These are phyloP conservation scores for Brassica juncea DNA, from an alignment of 345 rosid genomes.

Conservation along the genomic window DNA sequence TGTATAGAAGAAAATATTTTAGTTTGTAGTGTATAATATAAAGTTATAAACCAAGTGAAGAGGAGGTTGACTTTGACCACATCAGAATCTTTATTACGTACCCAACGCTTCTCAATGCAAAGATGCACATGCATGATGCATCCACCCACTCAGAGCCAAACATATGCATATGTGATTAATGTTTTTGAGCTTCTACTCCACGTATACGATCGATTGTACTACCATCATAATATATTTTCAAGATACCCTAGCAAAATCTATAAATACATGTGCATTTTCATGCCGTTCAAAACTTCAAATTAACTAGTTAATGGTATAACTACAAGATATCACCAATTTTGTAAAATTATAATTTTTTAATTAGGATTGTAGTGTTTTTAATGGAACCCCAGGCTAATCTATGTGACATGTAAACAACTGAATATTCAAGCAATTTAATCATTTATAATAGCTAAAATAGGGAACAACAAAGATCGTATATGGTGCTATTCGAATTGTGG, in stretches of 20 bases:
- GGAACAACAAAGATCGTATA: not conserved
- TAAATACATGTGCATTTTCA: not conserved
- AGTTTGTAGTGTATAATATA: slow-evolving; percentile 1
- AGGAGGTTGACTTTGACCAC: slow-evolving; percentile 39
- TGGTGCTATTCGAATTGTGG: not conserved
- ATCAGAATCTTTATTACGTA: slow-evolving; percentile 26
- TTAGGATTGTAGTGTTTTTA: not conserved
- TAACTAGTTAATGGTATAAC: not conserved
- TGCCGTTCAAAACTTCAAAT: not conserved
- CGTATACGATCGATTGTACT: slow-evolving; percentile 8
- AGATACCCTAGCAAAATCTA: not conserved
- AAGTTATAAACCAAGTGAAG: not conserved
- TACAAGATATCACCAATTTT: not conserved
- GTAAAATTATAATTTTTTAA: too few species aligned
- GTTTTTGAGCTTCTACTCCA: slow-evolving; percentile 40
- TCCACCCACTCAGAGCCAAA: slow-evolving; percentile 21
- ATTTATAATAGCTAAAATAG: not conserved
- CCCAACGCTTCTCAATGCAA: slow-evolving; percentile 32
- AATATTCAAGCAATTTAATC: not conserved
- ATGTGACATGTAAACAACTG: not conserved
- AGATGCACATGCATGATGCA: slow-evolving; percentile 34
- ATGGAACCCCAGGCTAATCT: not conserved
- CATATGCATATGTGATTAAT: slow-evolving; percentile 39
- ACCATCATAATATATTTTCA: not conserved
- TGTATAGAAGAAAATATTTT: slow-evolving; percentile 12